These are phyloP conservation scores for Pleurotus eryngii DNA, from an alignment of 768 basidiomycete genomes.

Conservation along the genomic window DNA sequence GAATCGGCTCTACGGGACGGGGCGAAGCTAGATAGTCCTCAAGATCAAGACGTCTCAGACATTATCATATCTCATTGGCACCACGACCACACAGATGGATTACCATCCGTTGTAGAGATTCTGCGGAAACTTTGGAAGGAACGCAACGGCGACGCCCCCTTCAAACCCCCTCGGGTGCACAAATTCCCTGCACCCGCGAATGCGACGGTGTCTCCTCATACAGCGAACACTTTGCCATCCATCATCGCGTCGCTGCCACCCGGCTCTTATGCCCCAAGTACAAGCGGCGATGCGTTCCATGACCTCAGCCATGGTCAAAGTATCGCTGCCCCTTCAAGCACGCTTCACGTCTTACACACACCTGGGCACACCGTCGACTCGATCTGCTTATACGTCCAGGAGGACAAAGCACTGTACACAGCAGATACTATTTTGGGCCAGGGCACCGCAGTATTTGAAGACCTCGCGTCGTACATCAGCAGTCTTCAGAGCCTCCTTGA, in stretches of 20 bases:
- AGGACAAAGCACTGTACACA: constrained; percentile 79
- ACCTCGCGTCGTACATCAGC: constrained; percentile 66
- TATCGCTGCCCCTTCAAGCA: constrained; percentile 30
- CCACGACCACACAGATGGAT: constrained; percentile 78
- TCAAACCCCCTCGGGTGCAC: constrained; percentile 68
- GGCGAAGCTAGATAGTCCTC: constrained; percentile 28
- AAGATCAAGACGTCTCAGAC: constrained; percentile 69
- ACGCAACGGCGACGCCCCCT: constrained; percentile 41
- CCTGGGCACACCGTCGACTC: constrained; percentile 93
- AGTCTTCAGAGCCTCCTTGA: constrained; percentile 59
- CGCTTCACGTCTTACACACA: constrained; percentile 70
- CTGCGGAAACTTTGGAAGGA: constrained; percentile 62
- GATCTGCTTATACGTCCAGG: constrained; percentile 65
- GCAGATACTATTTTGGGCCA: constrained; percentile 90
- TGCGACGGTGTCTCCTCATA: constrained; percentile 15
- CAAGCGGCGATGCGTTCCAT: constrained; percentile 47
- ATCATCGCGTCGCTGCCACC: constrained; percentile 37
- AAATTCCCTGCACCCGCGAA: constrained; percentile 52
- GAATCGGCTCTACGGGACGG: constrained; percentile 47
- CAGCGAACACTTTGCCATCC: constrained; percentile 35
- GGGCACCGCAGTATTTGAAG: constrained; percentile 86
- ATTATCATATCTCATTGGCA: constrained; percentile 94
- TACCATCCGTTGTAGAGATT: constrained; percentile 65
- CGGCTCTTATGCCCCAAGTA: constrained; percentile 43
- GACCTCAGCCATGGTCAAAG: constrained; percentile 56